Evolutionary conservation across 106 monocot genomes (phyloP), one percentile per base, ranked within the genome.

Genomic region (Phalaenopsis equestris): DNA sequence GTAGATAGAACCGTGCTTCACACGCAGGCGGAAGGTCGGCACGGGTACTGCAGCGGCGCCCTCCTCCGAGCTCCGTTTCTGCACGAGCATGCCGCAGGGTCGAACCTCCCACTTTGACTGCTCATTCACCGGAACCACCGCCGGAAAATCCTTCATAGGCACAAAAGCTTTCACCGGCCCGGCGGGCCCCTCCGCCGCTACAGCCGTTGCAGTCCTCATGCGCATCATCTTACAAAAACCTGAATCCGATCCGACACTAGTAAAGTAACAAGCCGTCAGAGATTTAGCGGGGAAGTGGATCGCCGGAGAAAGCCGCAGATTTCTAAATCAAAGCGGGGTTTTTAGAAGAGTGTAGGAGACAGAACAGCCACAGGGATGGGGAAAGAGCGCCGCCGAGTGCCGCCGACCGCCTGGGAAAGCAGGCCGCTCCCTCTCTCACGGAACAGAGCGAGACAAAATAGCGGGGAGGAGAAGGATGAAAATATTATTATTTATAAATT

Each of bases 21-120:
- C 94, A 39, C 90, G 85, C 16, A 97, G 90, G 38, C 90, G 84
- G 67, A 97, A 88, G 30, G 92, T 87, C 9, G 90, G 96, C 14
- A 86, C 88, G 3, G 82, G 84, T 12, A 81, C 82, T 4, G 55
- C 79, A 1, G 87, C 79, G n/a, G 73, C 45, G 2, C 1, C 23
- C 4, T 24, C 76, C 16, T 84, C 87, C 14, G 82, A 72, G 58
- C 72, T 80, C 55, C 96, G 86, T 81, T 90, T 90, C 90, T 97
- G 96, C 30, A 97, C 96, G 24, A 97, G 83, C 96, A 97, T 92
- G 2, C 96, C 96, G 48, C 96, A 85, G 0, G 96, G 93, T 39
- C 90, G 79, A 43, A 93, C 89, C 88, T 96, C 96, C 93, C 91
- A 96, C 42, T 85, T 85, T 18, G 75, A 82, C 17, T 24, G 81